Conservation (phyloP, 352 stramenopile species). For the Phytophthora macrochlamydospora region DNA sequence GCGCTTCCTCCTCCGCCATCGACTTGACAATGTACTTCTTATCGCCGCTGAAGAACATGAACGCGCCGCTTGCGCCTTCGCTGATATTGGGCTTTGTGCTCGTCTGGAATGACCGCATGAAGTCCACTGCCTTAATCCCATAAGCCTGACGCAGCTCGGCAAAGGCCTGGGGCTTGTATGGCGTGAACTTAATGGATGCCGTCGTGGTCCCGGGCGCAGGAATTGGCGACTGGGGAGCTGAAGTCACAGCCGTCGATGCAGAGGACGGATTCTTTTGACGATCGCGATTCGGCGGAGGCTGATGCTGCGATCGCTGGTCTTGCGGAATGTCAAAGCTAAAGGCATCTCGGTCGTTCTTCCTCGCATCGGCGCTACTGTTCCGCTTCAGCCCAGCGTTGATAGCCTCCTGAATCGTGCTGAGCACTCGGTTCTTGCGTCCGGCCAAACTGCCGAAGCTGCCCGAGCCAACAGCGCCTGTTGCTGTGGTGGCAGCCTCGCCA, state of each 20-base stretch:
- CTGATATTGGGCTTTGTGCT: slow-evolving; percentile 90
- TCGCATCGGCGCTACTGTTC: slow-evolving; percentile 28
- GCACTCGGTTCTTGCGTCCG: slow-evolving; percentile 29
- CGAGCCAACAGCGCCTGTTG: slow-evolving; percentile 16
- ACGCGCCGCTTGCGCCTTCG: slow-evolving; percentile 90
- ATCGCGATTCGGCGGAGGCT: slow-evolving; percentile 11
- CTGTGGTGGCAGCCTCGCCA: slow-evolving; percentile 31
- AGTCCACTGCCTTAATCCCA: slow-evolving; percentile 68
- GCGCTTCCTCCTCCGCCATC: slow-evolving; percentile 80
- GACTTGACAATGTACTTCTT: slow-evolving; percentile 93
- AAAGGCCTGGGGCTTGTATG: slow-evolving; percentile 77
- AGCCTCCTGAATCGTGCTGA: slow-evolving; percentile 32
- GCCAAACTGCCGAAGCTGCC: slow-evolving; percentile 16
- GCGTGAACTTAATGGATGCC: slow-evolving; percentile 70
- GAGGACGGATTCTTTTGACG: slow-evolving; percentile 24
- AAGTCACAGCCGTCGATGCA: slow-evolving; percentile 29
- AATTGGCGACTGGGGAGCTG: slow-evolving; percentile 7
- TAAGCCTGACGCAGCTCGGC: slow-evolving; percentile 74
- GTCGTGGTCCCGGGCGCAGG: slow-evolving; percentile 14
- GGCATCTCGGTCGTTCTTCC: slow-evolving; percentile 23
- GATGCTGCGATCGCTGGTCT: slow-evolving; percentile 29
- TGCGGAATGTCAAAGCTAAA: slow-evolving; percentile 46
- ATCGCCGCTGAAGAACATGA: slow-evolving; percentile 92
- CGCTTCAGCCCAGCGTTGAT: slow-evolving; percentile 34
- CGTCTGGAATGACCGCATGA: slow-evolving; percentile 75